These are phyloP conservation scores for Zopfia rhizophila DNA, from an alignment of 2,329 filamentous ascomycete species.

Conservation along the genomic window DNA sequence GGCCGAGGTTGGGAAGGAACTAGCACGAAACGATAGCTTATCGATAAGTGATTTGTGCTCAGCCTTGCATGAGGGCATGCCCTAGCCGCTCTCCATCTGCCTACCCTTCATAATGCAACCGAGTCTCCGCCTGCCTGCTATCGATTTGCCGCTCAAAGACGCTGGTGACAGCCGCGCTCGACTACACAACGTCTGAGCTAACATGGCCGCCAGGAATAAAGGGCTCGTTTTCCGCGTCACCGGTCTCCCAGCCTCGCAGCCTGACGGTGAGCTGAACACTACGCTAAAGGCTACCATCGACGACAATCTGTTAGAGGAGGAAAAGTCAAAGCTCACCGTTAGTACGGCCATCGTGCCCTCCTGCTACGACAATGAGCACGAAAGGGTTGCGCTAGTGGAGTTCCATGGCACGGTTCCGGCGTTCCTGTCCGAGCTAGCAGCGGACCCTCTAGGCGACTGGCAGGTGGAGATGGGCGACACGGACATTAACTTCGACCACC, in stretches of 20 bases:
- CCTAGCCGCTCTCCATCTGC: too few species aligned
- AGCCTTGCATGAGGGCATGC: too few species aligned
- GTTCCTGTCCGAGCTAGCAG: conserved; percentile 15
- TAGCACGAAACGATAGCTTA: too few species aligned
- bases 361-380: conserved; percentile 17
- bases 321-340: conserved; percentile 8
- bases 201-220: conserved; percentile 12
- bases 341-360: conserved; percentile 15
- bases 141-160: background rate
- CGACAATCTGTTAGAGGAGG: conserved; percentile 12
- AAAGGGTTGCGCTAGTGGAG: conserved; percentile 19
- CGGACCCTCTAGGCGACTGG: conserved; percentile 12
- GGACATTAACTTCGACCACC: conserved; percentile 27
- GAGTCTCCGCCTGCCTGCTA: conserved; percentile 1
- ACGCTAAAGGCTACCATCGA: conserved; percentile 18
- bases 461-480: conserved; percentile 18
- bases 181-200: background rate
- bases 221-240: conserved; percentile 22
- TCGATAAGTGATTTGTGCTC: too few species aligned
- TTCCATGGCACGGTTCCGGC: conserved; percentile 12
- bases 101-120: too few species aligned
- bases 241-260: conserved; percentile 20
- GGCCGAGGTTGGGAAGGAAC: too few species aligned
- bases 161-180: conserved; percentile 1
- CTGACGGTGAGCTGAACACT: conserved; percentile 15